phyloP scores from a whole-genome alignment of 768 basidiomycete genomes.

The Crassisporium funariophilum region DNA sequence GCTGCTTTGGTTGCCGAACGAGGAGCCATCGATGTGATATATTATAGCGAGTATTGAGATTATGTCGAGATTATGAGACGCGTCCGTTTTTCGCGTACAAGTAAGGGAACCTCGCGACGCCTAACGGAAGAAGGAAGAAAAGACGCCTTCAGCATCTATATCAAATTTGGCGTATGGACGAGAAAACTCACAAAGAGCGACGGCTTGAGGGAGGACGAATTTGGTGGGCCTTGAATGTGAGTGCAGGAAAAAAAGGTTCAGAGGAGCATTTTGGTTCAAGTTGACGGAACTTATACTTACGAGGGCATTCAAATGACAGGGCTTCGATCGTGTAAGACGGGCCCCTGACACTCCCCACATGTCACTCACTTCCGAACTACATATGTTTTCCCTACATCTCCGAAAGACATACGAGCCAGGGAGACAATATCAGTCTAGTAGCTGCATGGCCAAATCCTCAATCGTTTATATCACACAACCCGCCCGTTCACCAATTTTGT shows the following conservation, averaged over 20 bases:
- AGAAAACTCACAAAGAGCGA: constrained; percentile 12
- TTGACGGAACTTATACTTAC: constrained; percentile 63
- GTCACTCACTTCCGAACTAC: constrained; percentile 14
- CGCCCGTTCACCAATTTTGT: no score
- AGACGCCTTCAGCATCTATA: constrained; percentile 12
- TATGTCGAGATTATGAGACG: constrained; percentile 18
- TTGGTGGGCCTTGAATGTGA: constrained; percentile 28
- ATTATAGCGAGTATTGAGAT: constrained; percentile 9
- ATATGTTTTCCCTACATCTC: constrained; percentile 2
- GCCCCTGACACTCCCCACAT: constrained; percentile 40
- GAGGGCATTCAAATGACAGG: constrained; percentile 47
- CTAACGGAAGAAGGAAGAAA: constrained; percentile 12
- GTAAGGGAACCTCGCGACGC: constrained; percentile 4
- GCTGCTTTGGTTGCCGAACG: constrained; percentile 41
- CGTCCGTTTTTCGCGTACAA: constrained; percentile 25
- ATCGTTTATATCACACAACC: no score
- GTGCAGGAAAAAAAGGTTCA: constrained; percentile 47
- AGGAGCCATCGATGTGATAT: constrained; percentile 41
- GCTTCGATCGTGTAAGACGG: constrained; percentile 44
- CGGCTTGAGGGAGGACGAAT: constrained; percentile 18
- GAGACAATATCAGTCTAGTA: no score
- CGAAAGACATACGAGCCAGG: no score
- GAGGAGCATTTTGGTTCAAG: constrained; percentile 48
- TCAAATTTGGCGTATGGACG: constrained; percentile 14
- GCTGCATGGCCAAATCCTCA: no score